phyloP scores from a whole-genome alignment of 139 green algal species.

The Eudorina sp. region DNA sequence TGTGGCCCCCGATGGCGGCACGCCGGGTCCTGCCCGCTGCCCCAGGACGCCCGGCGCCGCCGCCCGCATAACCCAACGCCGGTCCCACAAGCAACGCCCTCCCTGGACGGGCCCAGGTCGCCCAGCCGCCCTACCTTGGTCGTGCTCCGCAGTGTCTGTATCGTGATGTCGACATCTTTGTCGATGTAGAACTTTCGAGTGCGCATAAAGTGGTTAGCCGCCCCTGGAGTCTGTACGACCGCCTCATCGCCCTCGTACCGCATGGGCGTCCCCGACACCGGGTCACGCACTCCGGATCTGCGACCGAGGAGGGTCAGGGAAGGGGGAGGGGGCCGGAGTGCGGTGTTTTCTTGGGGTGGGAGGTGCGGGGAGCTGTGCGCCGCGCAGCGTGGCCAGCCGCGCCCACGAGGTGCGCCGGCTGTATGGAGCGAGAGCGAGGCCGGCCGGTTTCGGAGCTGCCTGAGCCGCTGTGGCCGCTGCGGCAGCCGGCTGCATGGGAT shows the following conservation, averaged over 20 bases:
- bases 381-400: too few species aligned
- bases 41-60: neutral
- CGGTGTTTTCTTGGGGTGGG: too few species aligned
- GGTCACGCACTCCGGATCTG: conserved; percentile 39
- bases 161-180: conserved; percentile 59
- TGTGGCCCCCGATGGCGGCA: neutral
- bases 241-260: conserved; percentile 33
- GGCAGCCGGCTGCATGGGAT: too few species aligned
- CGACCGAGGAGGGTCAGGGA: neutral
- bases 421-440: too few species aligned
- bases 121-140: conserved; percentile 1
- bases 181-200: conserved; percentile 56
- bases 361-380: too few species aligned
- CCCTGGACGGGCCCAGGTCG: neutral
- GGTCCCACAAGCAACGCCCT: neutral
- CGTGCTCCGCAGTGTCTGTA: conserved; percentile 50
- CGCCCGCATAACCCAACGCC: neutral
- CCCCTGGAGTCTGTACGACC: conserved; percentile 32
- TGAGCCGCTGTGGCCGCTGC: too few species aligned
- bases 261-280: conserved; percentile 35
- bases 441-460: too few species aligned
- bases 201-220: conserved; percentile 48
- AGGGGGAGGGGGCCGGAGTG: too few species aligned
- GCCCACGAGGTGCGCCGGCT: too few species aligned
- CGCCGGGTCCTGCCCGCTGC: neutral